phyloP scores from a whole-genome alignment of 768 basidiomycete species.

The Suillus placidus region DNA sequence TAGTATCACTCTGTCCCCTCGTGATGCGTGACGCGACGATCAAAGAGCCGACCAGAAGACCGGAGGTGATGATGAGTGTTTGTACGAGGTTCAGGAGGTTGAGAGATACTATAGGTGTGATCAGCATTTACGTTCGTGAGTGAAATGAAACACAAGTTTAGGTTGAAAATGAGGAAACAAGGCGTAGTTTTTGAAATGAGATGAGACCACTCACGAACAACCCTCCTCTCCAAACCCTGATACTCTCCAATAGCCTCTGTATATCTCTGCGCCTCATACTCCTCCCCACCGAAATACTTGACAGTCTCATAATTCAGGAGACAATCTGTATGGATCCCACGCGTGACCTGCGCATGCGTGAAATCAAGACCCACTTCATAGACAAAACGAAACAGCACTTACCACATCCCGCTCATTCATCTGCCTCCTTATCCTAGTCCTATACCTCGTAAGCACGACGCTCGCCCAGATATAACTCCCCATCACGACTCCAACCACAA shows the following conservation, averaged over 20 bases:
- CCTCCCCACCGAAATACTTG: conserved; percentile 88
- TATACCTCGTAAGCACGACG: conserved; percentile 66
- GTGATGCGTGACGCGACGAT: conserved; percentile 76
- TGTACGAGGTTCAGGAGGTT: conserved; percentile 79
- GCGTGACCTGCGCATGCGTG: conserved; percentile 51
- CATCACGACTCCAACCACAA: conserved; percentile 75
- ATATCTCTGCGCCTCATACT: conserved; percentile 75
- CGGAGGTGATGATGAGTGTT: conserved; percentile 79
- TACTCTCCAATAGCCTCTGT: conserved; percentile 70
- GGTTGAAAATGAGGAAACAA: background rate
- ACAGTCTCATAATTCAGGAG: conserved; percentile 84
- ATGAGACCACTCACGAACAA: conserved; percentile 55
- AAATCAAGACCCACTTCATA: background rate
- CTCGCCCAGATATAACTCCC: conserved; percentile 55
- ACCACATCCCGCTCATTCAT: conserved; percentile 84
- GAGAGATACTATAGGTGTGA: conserved; percentile 59
- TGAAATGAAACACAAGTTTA: background rate
- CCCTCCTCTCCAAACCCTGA: conserved; percentile 72
- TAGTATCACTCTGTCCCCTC: conserved; percentile 49
- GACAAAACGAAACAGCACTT: background rate
- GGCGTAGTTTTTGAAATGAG: background rate
- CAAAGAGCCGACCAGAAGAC: conserved; percentile 75
- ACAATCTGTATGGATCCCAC: conserved; percentile 83
- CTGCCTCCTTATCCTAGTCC: conserved; percentile 70
- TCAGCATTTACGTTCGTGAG: conserved; percentile 3